Conservation (phyloP, 805 yeast species). For the Myxozyma vanderwaltii region DNA sequence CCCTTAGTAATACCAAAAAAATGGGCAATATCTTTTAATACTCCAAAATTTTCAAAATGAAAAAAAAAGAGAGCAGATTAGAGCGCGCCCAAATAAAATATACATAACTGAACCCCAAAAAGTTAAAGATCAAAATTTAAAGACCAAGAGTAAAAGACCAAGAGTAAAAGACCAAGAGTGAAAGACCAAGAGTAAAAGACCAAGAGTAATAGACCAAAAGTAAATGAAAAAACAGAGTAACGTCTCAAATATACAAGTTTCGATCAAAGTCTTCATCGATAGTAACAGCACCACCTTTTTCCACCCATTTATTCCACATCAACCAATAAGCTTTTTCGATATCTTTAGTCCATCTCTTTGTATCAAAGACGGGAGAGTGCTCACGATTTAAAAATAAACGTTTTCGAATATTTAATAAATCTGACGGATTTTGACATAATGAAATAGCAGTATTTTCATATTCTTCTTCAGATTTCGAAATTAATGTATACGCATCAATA, state of each 20-base stretch:
- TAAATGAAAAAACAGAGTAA: neutral
- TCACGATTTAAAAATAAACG: conserved; percentile 35
- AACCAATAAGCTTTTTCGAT: conserved; percentile 37
- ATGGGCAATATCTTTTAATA: no score
- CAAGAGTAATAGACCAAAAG: neutral
- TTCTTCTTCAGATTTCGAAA: conserved; percentile 36
- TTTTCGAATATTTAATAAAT: conserved; percentile 33
- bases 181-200: neutral
- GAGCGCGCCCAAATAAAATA: no score
- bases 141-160: neutral
- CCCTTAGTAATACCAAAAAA: neutral
- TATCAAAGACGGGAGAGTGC: conserved; percentile 35
- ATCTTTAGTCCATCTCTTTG: conserved; percentile 38
- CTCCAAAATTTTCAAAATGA: no score
- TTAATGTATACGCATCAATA: conserved; percentile 16
- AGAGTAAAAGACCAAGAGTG: neutral
- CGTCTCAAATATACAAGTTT: conserved; percentile 18
- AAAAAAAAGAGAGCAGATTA: no score
- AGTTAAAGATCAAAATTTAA: neutral
- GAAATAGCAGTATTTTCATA: conserved; percentile 38
- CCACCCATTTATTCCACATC: conserved; percentile 41
- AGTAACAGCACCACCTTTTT: conserved; percentile 28
- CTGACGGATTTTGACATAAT: no score
- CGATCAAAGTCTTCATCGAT: conserved; percentile 24
- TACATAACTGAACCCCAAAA: no score